phyloP scores from a whole-genome alignment of 768 basidiomycete species.

The Amanita polypyramis region DNA sequence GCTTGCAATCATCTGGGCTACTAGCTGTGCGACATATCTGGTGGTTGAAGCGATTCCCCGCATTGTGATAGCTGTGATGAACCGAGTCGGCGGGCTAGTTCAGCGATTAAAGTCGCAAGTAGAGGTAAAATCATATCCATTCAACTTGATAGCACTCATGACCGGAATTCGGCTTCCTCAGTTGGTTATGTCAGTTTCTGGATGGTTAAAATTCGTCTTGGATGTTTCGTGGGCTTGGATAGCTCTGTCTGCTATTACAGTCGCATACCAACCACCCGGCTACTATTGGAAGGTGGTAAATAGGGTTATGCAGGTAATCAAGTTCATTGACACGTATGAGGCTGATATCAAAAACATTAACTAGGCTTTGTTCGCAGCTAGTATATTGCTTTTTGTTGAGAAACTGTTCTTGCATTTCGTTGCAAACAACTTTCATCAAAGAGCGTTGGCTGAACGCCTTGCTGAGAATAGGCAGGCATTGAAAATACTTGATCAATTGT shows the following conservation, averaged over 20 bases:
- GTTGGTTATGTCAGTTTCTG: constrained; percentile 58
- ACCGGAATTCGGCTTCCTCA: constrained; percentile 13
- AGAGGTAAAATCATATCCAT: constrained; percentile 44
- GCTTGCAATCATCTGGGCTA: constrained; percentile 58
- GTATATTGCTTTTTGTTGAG: constrained; percentile 32
- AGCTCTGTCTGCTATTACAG: constrained; percentile 50
- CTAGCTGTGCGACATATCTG: constrained; percentile 48
- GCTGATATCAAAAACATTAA: neutral
- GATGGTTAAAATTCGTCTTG: constrained; percentile 62
- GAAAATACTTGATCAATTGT: constrained; percentile 59
- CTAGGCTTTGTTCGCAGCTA: constrained; percentile 34
- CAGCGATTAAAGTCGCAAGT: constrained; percentile 60
- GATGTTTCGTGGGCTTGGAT: constrained; percentile 71
- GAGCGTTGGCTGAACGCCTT: constrained; percentile 64
- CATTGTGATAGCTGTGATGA: constrained; percentile 40
- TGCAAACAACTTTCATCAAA: constrained; percentile 74
- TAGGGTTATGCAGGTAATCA: constrained; percentile 53
- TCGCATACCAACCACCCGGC: constrained; percentile 48
- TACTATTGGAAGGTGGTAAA: constrained; percentile 61
- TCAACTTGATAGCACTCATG: neutral
- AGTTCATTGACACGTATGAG: neutral
- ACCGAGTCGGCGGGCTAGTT: constrained; percentile 48
- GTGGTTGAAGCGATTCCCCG: constrained; percentile 55
- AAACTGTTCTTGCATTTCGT: constrained; percentile 61
- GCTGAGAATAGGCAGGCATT: constrained; percentile 61